phyloP scores from a whole-genome alignment of 768 basidiomycete species.

The Cystofilobasidium macerans region DNA sequence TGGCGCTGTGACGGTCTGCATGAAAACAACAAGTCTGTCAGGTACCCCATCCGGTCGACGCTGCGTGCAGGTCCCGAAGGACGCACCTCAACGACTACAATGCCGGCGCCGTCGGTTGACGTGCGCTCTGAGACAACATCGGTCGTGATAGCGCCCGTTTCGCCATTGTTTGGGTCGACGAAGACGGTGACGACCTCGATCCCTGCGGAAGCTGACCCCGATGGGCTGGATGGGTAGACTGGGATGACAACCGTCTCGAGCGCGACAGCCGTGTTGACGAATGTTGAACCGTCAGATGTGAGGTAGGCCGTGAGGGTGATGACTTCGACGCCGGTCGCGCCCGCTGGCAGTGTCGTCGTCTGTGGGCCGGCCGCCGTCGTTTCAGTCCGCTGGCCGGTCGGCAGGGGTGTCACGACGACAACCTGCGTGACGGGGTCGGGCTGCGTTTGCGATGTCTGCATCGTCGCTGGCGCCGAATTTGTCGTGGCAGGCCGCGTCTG shows the following conservation, averaged over 20 bases:
- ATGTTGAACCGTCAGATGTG: not conserved
- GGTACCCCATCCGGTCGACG: not conserved
- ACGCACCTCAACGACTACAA: constrained; percentile 6
- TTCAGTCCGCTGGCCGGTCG: not conserved
- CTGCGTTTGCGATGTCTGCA: not conserved
- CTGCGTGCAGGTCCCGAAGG: too few species aligned
- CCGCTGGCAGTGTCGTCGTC: constrained; percentile 8
- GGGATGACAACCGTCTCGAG: constrained; percentile 13
- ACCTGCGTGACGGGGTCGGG: not conserved
- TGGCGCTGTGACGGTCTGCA: constrained; percentile 1
- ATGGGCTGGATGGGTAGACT: not conserved
- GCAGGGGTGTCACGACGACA: not conserved
- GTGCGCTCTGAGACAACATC: not conserved
- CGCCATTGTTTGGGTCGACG: not conserved
- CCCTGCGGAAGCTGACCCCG: not conserved
- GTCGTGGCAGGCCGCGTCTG: not conserved
- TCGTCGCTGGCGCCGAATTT: not conserved
- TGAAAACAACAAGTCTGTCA: not conserved
- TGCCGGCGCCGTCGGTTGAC: not conserved
- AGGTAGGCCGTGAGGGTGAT: constrained; percentile 3
- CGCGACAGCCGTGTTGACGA: not conserved
- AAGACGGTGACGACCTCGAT: constrained; percentile 6
- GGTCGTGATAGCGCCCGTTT: not conserved
- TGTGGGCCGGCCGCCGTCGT: not conserved
- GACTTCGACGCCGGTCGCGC: constrained; percentile 8